Evolutionary conservation across 768 basidiomycete genomes (phyloP), one percentile per base, ranked within the genome.

Genomic region (Cystoderma amianthinum): DNA sequence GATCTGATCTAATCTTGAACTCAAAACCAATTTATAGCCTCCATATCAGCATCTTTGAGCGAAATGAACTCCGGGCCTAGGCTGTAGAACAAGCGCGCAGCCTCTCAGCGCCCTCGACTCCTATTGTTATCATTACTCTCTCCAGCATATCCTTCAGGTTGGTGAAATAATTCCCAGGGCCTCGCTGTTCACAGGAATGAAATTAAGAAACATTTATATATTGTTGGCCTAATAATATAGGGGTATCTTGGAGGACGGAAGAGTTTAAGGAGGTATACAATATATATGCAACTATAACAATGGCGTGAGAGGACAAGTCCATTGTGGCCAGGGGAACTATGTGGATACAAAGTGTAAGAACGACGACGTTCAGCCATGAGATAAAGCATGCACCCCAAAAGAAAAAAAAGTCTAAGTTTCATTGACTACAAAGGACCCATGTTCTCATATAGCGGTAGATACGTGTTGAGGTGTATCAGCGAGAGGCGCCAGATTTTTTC

Each of bases 361-460:
- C 13, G 24, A 36, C 23, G 28, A 16, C 20, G 18, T 34, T 38
- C n/a, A n/a, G n/a, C n/a, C n/a, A n/a, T 28, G 25, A 28, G n/a
- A n/a, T n/a, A 28, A 28, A 28, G n/a, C 25, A 28, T 28, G 25
- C 25, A 7, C 25, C n/a, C 7, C 25, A n/a, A n/a, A 28, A 30
- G 20, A 32, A 36, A 40, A 28, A 38, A 24, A 40, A 40, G 22
- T 13, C 35, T 34, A n/a, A 15, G 20, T 7, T 7, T 7, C 25
- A 32, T 35, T 12, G 33, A 16, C 30, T 39, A 42, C 36, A 56
- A 60, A 55, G 81, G 80, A 32, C 72, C 76, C 46, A 79, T 72
- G 51, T 75, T 74, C 59, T 85, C 80, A 62, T 92, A 92, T 42
- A 89, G 57, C n/a, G 76, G 74, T 25, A 85, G 65, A 59, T 86